phyloP scores from a whole-genome alignment of 352 stramenopile genomes.

The Globisporangium abappressorium region DNA sequence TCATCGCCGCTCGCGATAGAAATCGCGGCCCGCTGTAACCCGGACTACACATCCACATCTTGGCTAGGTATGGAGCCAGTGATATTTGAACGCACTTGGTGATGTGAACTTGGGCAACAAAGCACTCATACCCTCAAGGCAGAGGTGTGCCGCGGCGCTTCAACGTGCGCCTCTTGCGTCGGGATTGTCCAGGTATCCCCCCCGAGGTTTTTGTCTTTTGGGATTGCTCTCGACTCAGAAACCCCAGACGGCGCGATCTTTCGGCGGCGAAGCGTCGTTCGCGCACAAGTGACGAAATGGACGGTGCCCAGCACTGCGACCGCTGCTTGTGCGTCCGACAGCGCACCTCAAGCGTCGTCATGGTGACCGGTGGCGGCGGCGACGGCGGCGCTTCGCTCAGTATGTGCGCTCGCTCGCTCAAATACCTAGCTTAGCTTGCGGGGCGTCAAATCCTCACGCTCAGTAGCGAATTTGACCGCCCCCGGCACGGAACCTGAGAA shows the following conservation, averaged over 20 bases:
- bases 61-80: no score
- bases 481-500: not conserved
- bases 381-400: not conserved
- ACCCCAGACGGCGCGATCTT: slow-evolving; percentile 3
- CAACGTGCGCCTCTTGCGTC: no score
- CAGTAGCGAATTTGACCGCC: slow-evolving; percentile 1
- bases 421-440: not conserved
- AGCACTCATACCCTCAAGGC: no score
- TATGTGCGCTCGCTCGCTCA: not conserved
- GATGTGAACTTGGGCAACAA: no score
- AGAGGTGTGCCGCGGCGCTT: no score
- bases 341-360: not conserved
- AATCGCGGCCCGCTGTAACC: no score
- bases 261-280: not conserved
- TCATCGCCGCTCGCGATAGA: no score
- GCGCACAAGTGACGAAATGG: not conserved
- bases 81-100: no score
- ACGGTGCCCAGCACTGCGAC: not conserved
- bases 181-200: no score
- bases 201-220: not conserved
- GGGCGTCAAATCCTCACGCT: not conserved
- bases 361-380: not conserved
- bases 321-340: not conserved
- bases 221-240: not conserved
- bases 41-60: no score